Conservation (phyloP, 345 rosid genomes). For the Citrus reticulata region DNA sequence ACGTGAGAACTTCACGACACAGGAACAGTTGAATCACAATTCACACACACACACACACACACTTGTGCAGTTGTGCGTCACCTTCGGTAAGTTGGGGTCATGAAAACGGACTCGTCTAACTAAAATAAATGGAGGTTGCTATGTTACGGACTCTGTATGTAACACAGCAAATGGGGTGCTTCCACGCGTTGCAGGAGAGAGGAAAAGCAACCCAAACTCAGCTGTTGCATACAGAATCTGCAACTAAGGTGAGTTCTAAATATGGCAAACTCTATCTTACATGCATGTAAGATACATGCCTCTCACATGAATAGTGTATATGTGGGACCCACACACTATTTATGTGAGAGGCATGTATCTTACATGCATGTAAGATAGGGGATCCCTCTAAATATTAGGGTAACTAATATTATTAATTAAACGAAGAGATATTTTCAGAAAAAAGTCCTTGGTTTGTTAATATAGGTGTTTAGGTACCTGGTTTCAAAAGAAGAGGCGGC, state of each 20-base stretch:
- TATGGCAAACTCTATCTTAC: background rate
- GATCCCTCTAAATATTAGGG: background rate
- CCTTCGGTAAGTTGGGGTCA: background rate
- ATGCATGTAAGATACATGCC: no score
- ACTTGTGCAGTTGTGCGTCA: background rate
- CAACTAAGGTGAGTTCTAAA: background rate
- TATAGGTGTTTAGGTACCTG: background rate
- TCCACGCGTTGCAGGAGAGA: no score
- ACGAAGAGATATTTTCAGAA: background rate
- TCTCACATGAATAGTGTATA: no score
- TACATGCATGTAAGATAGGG: no score
- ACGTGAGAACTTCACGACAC: background rate
- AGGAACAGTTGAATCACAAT: background rate
- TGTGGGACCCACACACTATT: no score
- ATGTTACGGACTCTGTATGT: no score
- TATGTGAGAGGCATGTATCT: no score
- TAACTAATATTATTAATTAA: background rate
- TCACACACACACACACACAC: background rate
- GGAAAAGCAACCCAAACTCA: no score
- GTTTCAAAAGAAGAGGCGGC: background rate
- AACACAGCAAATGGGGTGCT: no score
- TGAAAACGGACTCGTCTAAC: no score
- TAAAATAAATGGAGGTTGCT: background rate
- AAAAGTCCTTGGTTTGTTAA: background rate
- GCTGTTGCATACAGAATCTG: no score